A percentile compares a stretch with the other conserved stretches of the same genome.
Evolutionary conservation across 2,329 filamentous ascomycete genomes (phyloP).

Genomic region (Hymenoscyphus repandus): DNA sequence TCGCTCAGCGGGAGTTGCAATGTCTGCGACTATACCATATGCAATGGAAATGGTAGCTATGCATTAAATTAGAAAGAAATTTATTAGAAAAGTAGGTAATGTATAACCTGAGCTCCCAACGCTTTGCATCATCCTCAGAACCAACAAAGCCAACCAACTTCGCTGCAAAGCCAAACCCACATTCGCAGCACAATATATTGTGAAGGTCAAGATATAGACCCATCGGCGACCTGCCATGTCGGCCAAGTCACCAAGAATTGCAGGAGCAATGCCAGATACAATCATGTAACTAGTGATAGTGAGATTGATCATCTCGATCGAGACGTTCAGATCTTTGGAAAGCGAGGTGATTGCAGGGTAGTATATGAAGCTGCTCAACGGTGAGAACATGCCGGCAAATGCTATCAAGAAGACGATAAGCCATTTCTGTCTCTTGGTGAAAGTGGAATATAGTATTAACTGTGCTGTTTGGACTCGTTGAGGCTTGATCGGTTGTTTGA

Average conservation of each 20-base stretch:
- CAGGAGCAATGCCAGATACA: constrained; percentile 43
- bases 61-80: constrained; percentile 38
- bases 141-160: constrained; percentile 44
- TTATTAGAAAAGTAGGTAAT: not conserved
- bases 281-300: constrained; percentile 12
- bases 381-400: constrained; percentile 25
- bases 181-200: constrained; percentile 47
- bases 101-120: constrained; percentile 35
- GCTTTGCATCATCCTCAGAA: constrained; percentile 50
- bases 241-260: constrained; percentile 40
- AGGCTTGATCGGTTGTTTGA: no score
- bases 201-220: constrained; percentile 46
- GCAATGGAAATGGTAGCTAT: constrained; percentile 47
- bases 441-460: constrained; percentile 1
- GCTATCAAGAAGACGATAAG: constrained; percentile 21
- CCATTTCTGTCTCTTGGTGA: constrained; percentile 14
- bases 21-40: constrained; percentile 56
- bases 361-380: constrained; percentile 30
- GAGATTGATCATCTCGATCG: constrained; percentile 10
- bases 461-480: not conserved
- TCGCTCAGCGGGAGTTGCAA: constrained; percentile 54
- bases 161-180: constrained; percentile 46
- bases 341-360: constrained; percentile 40
- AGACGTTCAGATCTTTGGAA: constrained; percentile 35
- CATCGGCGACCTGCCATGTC: constrained; percentile 50